Conservation (phyloP, 208 protist species). For the Wallacemonas sp. region DNA sequence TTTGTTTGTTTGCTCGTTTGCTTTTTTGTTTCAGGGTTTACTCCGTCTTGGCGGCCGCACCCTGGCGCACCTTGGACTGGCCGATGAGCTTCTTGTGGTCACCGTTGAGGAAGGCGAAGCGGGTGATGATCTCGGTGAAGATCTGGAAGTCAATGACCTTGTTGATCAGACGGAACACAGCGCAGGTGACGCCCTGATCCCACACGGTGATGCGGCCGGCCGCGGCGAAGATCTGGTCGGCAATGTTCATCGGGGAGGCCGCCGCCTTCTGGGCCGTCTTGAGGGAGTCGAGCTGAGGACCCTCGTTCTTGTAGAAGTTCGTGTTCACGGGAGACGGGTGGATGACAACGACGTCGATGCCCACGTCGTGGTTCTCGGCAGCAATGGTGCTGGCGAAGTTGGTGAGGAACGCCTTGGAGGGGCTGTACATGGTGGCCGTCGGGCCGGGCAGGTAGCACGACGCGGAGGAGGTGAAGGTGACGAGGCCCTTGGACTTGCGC, state of each 20-base stretch:
- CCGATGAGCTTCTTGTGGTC: slow-evolving; percentile 65
- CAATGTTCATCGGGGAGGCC: slow-evolving; percentile 75
- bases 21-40: slow-evolving; percentile 5
- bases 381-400: slow-evolving; percentile 85
- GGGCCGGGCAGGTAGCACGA: slow-evolving; percentile 83
- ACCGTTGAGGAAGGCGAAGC: slow-evolving; percentile 70
- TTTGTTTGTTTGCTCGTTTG: slow-evolving; percentile 6
- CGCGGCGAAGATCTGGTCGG: slow-evolving; percentile 80
- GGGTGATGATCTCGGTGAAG: slow-evolving; percentile 78
- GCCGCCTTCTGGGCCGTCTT: slow-evolving; percentile 73
- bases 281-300: slow-evolving; percentile 71
- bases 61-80: slow-evolving; percentile 50
- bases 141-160: slow-evolving; percentile 88
- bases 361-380: slow-evolving; percentile 76
- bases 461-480: slow-evolving; percentile 90
- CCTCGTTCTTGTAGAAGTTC: slow-evolving; percentile 91
- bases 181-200: slow-evolving; percentile 81
- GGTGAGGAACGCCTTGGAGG: slow-evolving; percentile 91
- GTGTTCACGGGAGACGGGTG: slow-evolving; percentile 89
- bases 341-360: slow-evolving; percentile 88
- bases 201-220: slow-evolving; percentile 83
- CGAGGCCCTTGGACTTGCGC: slow-evolving; percentile 68
- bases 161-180: slow-evolving; percentile 70
- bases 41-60: slow-evolving; percentile 1
- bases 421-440: slow-evolving; percentile 90